Conservation (phyloP, 176 grass and related monocot species). For the Themeda triandra region DNA sequence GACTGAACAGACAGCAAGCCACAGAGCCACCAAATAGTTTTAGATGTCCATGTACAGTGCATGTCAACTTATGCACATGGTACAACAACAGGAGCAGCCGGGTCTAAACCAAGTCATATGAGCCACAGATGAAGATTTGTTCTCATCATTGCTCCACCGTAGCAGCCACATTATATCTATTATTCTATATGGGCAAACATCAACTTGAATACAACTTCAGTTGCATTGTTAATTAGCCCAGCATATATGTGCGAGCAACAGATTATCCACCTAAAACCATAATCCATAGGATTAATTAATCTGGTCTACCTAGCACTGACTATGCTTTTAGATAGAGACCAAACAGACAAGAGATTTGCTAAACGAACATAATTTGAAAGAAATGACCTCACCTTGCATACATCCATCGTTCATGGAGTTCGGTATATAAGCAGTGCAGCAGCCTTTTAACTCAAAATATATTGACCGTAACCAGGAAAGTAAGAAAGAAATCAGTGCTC, state of each 20-base stretch:
- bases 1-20: not conserved
- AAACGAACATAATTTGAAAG: not conserved
- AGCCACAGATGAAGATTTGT: not conserved
- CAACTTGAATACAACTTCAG: not conserved
- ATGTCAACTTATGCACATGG: constrained; percentile 20
- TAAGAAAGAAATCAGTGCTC: not conserved
- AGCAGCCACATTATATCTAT: not conserved
- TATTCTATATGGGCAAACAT: not conserved
- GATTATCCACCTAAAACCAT: not conserved
- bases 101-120: not conserved
- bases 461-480: constrained; percentile 9
- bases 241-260: not conserved
- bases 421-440: not conserved
- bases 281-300: not conserved
- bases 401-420: not conserved
- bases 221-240: constrained; percentile 10
- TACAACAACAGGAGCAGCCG: not conserved
- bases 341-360: not conserved
- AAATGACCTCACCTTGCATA: not conserved
- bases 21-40: not conserved
- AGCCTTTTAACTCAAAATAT: not conserved
- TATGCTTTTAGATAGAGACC: not conserved
- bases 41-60: not conserved
- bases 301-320: not conserved
- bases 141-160: constrained; percentile 2